These are phyloP conservation scores for Ganoderma meredithae DNA, from an alignment of 1,284 basidiomycete genomes.

Conservation along the genomic window DNA sequence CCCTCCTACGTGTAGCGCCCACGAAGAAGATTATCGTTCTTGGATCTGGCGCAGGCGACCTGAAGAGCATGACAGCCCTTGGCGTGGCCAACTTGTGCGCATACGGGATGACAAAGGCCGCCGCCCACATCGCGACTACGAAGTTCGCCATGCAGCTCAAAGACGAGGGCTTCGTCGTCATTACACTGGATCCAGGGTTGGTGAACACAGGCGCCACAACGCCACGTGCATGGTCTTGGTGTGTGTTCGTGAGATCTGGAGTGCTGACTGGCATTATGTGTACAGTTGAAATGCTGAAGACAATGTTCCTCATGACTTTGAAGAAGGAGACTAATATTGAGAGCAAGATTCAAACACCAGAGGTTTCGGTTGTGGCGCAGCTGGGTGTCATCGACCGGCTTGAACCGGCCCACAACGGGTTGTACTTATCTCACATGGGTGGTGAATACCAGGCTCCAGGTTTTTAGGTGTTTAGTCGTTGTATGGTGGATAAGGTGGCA, in stretches of 20 bases:
- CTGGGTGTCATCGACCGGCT: background rate
- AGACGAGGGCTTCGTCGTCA: conserved; percentile 47
- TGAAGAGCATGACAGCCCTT: conserved; percentile 35
- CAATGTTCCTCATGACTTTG: too few relatives aligned
- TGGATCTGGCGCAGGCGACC: conserved; percentile 42
- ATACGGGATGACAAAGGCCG: conserved; percentile 48
- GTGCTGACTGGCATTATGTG: background rate
- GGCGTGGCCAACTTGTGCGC: conserved; percentile 30
- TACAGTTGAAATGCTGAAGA: too few relatives aligned
- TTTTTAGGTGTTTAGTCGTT: too few relatives aligned
- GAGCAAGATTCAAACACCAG: background rate
- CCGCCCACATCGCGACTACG: conserved; percentile 46
- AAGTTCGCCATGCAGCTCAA: conserved; percentile 48
- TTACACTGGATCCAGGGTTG: conserved; percentile 46
- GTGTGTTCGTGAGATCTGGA: too few relatives aligned
- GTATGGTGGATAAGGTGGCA: too few relatives aligned
- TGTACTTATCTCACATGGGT: background rate
- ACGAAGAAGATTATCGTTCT: conserved; percentile 50
- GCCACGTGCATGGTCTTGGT: too few relatives aligned
- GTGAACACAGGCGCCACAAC: conserved; percentile 40
- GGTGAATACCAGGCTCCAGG: background rate
- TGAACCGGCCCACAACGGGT: background rate
- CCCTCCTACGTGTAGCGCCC: conserved; percentile 46
- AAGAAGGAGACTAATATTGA: background rate
- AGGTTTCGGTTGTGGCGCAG: background rate